A percentile compares a stretch with the other conserved stretches of the same genome.
These are phyloP conservation scores for Saccharomycopsis fibuligera DNA, from an alignment of 805 yeast genomes.

Conservation along the genomic window DNA sequence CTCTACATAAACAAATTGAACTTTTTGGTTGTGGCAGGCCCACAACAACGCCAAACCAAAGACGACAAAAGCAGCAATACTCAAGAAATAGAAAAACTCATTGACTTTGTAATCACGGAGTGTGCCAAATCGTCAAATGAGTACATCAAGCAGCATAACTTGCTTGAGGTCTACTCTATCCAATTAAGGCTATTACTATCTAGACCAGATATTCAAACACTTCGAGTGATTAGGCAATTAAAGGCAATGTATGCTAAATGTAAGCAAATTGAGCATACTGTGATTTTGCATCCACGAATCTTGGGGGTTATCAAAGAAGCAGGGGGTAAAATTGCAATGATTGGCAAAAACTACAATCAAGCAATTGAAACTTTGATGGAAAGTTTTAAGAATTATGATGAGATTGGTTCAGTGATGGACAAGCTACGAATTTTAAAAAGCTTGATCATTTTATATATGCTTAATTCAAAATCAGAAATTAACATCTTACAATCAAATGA, in stretches of 20 bases:
- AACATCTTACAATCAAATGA: constrained; percentile 72
- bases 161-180: constrained; percentile 60
- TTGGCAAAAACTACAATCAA: constrained; percentile 48
- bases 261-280: constrained; percentile 39
- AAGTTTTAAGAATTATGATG: constrained; percentile 55
- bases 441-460: constrained; percentile 52
- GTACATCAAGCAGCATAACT: constrained; percentile 38
- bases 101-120: constrained; percentile 30
- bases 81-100: constrained; percentile 29
- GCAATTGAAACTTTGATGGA: constrained; percentile 50
- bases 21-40: constrained; percentile 26
- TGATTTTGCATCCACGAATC: constrained; percentile 70
- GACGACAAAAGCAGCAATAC: constrained; percentile 20
- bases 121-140: constrained; percentile 36
- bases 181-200: constrained; percentile 38
- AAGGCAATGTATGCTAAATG: constrained; percentile 44
- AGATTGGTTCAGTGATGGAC: constrained; percentile 54
- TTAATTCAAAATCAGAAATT: constrained; percentile 52
- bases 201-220: background rate
- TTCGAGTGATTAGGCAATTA: background rate
- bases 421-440: constrained; percentile 54
- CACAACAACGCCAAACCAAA: too few relatives aligned
- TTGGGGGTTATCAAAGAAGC: constrained; percentile 72
- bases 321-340: constrained; percentile 64
- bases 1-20: constrained; percentile 41